These are phyloP conservation scores for Wickerhamiella azymoides DNA, from an alignment of 805 yeast genomes.

Conservation along the genomic window DNA sequence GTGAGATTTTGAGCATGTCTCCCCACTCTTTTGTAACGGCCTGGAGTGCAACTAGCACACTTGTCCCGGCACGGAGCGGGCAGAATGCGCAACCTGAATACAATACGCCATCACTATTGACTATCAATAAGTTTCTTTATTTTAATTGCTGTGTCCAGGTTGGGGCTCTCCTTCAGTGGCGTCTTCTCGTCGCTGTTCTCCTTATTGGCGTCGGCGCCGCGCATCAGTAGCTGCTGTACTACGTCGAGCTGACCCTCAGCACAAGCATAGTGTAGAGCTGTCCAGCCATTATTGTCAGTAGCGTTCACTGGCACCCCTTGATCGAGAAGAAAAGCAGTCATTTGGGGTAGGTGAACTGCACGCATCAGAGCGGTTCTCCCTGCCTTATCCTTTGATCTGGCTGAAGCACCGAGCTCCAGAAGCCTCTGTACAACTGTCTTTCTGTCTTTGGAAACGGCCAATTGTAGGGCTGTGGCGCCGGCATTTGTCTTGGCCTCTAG, in stretches of 20 bases:
- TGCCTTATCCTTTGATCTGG: constrained; percentile 50
- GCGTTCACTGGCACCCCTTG: constrained; percentile 53
- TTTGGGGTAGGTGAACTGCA: constrained; percentile 53
- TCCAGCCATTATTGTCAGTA: constrained; percentile 59
- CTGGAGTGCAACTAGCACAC: too few relatives aligned
- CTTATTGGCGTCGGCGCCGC: constrained; percentile 53
- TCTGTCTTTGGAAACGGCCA: constrained; percentile 62
- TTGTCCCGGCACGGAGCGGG: too few relatives aligned
- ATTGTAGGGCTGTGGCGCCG: constrained; percentile 63
- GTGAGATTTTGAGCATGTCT: too few relatives aligned
- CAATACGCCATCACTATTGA: too few relatives aligned
- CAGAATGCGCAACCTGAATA: too few relatives aligned
- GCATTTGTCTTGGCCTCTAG: constrained; percentile 43
- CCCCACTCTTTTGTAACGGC: too few relatives aligned
- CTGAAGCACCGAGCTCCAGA: constrained; percentile 46
- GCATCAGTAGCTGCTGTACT: constrained; percentile 43
- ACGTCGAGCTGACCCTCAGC: constrained; percentile 82
- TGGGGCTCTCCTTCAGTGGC: constrained; percentile 39
- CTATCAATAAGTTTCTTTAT: background rate
- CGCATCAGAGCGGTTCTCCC: constrained; percentile 62
- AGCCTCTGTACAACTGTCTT: constrained; percentile 38
- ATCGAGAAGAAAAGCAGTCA: constrained; percentile 41
- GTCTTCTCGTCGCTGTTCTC: constrained; percentile 26
- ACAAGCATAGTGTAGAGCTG: constrained; percentile 76
- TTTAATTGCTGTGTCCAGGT: background rate